Base-by-base conservation (phyloP, 306 rosid species). In the Rosa lucieae region DNA sequence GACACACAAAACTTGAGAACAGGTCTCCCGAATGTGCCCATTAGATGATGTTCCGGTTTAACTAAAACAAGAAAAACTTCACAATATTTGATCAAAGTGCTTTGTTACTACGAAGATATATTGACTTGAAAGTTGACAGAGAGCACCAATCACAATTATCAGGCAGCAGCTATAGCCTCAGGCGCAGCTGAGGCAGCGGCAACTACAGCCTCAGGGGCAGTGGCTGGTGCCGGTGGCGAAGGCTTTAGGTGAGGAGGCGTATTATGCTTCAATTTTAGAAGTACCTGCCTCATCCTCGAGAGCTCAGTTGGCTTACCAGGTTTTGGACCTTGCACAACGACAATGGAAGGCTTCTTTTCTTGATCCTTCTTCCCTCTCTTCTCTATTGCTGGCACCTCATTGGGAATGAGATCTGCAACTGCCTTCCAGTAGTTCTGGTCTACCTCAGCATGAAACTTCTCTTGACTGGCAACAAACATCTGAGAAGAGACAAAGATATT, bases 301-400 rank as follows among this genome's bases (percentile, higher is more conserved):
- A 87, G 90, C 14, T 84, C 88, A 12, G 86, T 81, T 67, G 88
- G 86, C 75, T 81, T 87, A 56, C 90, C 88, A 18, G 86, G 90
- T 76, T 87, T 87, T 11, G 88, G 90, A 37, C 88, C 88, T 67
- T 84, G 86, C 23, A 87, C 56, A 73, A 82, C 70, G 0, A 12
- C 55, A 35, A 84, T 37, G 1, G 86, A 81, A 20, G 86, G 82
- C 75, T 84, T 81, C 74, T 79, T 79, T 26, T 82, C 88, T 51
- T 53, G 72, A 52, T 79, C 90, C 46, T 87, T 84, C 87, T 84
- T 87, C 69, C 86, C 86, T 73, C 84, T 76, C 80, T 49, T 86
- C 42, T 76, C 90, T 44, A 82, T 42, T 32, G 82, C 26, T 3
- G 90, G 80, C 56, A 81, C 82, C 73, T 87, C 87, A 68, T 81